phyloP scores from a whole-genome alignment of 2,329 filamentous ascomycete species.

The Sporothrix euskadiensis region DNA sequence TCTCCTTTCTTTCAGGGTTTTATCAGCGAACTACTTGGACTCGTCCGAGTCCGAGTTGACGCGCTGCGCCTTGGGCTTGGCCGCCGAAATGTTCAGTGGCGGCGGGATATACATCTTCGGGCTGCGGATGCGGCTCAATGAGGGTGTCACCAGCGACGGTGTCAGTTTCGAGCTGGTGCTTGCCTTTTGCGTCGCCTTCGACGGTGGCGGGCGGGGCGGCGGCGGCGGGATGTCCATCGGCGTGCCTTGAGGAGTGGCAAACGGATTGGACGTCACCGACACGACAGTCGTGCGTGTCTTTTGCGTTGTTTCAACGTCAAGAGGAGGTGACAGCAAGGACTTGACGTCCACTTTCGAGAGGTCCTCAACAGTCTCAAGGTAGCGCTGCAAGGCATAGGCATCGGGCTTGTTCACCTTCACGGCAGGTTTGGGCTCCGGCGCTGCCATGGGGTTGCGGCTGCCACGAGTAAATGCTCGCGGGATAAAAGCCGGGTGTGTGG shows the following conservation, averaged over 20 bases:
- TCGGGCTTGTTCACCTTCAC: conserved; percentile 33
- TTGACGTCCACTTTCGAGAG: conserved; percentile 27
- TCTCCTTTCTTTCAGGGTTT: background rate
- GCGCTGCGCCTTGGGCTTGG: background rate
- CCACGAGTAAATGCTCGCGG: conserved; percentile 35
- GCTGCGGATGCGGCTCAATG: conserved; percentile 43
- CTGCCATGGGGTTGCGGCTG: conserved; percentile 21
- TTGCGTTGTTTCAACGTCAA: background rate
- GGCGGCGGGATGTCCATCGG: conserved; percentile 22
- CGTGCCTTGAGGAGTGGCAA: background rate
- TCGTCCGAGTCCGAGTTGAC: background rate
- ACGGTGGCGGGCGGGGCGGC: too few species aligned
- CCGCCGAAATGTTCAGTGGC: conserved; percentile 36
- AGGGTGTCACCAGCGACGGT: conserved; percentile 43
- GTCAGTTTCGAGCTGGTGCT: background rate
- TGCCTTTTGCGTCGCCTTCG: background rate
- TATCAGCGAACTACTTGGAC: background rate
- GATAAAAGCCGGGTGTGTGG: conserved; percentile 53
- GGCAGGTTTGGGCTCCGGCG: background rate
- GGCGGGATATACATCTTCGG: conserved; percentile 48
- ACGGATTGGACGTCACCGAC: background rate
- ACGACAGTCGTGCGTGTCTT: background rate
- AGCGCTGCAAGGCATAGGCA: conserved; percentile 42
- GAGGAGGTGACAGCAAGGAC: conserved; percentile 32
- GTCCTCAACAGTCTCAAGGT: conserved; percentile 41